Evolutionary conservation across 257 asterid species (phyloP), one percentile per base, ranked within the genome.

Genomic region (Nicotiana obtusifolia): DNA sequence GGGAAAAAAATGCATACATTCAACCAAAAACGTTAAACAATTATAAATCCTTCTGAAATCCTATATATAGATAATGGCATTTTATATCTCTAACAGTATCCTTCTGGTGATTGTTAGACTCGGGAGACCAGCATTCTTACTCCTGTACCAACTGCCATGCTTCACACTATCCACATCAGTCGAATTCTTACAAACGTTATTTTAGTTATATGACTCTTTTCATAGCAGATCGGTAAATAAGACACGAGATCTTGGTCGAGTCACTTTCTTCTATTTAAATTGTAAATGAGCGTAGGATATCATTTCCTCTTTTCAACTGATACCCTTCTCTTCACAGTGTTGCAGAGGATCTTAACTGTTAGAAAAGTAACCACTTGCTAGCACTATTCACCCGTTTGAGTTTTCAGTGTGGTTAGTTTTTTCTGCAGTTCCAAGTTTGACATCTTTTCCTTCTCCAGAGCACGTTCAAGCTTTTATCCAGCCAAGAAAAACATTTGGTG

Each of bases 361-460:
- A 3, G 14, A 31, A 26, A 35, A 28, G 10, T 77, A n/a, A 22
- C 22, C 67, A 56, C 68, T 6, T 10, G 81, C 71, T 33, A 59
- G 60, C n/a, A 75, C 62, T 75, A 75, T 75, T 24, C 44, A 75
- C 62, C 26, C 62, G 84, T 73, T 83, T 71, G 89, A 76, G 87
- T 84, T 90, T 89, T 91, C n/a, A 84, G 61, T 35, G 87, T 56
- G 26, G 87, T 65, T 37, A 94, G 17, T 86, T 88, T 92, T 93
- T 93, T 96, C 90, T 94, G 98, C 87, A 93, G 81, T 82, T 96
- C 98, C 86, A 92, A 89, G 82, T 89, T 94, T 66, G 95, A 86
- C 84, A 91, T 59, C 71, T 91, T 88, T 61, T 94, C 99, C 6
- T 88, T 84, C 89, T 96, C 99, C 91, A 94, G 75, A 4, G 98